A percentile compares a stretch with the other conserved stretches of the same genome.
phyloP scores from a whole-genome alignment of 208 protist species.

The Wallacemonas sp. region DNA sequence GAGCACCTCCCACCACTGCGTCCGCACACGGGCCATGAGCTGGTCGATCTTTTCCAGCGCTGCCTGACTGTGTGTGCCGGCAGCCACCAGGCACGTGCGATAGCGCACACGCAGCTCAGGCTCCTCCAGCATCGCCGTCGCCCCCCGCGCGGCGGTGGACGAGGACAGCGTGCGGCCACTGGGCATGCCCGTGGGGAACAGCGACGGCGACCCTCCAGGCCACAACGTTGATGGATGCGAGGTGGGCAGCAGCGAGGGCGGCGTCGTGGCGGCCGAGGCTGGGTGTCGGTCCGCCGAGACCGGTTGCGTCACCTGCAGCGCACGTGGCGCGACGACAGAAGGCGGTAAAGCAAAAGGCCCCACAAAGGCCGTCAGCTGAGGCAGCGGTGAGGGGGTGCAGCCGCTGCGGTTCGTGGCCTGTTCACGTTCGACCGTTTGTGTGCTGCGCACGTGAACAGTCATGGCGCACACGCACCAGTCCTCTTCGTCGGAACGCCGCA shows the following conservation, averaged over 20 bases:
- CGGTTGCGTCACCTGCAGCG: background rate
- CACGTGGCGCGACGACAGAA: background rate
- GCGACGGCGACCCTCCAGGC: background rate
- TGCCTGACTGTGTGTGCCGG: constrained; percentile 1
- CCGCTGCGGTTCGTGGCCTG: too few relatives aligned
- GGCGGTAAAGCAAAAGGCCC: background rate
- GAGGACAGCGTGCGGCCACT: background rate
- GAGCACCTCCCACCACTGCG: constrained; percentile 8
- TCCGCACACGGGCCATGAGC: constrained; percentile 11
- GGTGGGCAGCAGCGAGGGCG: constrained; percentile 4
- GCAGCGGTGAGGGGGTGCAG: too few relatives aligned
- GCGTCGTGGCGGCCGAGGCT: constrained; percentile 1
- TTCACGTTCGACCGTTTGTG: background rate
- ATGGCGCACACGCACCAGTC: background rate
- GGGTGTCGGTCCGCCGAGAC: constrained; percentile 5
- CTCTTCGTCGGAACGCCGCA: background rate
- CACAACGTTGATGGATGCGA: constrained; percentile 1
- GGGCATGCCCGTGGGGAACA: background rate
- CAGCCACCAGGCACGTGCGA: constrained; percentile 16
- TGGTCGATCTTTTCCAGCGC: constrained; percentile 16
- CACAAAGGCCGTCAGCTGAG: background rate
- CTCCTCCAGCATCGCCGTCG: constrained; percentile 11
- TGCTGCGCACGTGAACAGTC: background rate
- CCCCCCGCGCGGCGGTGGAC: background rate
- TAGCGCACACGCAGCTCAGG: constrained; percentile 31